Evolutionary conservation across 805 yeast genomes (phyloP), one percentile per base, ranked within the genome.

Genomic region (Candida xyloterini): DNA sequence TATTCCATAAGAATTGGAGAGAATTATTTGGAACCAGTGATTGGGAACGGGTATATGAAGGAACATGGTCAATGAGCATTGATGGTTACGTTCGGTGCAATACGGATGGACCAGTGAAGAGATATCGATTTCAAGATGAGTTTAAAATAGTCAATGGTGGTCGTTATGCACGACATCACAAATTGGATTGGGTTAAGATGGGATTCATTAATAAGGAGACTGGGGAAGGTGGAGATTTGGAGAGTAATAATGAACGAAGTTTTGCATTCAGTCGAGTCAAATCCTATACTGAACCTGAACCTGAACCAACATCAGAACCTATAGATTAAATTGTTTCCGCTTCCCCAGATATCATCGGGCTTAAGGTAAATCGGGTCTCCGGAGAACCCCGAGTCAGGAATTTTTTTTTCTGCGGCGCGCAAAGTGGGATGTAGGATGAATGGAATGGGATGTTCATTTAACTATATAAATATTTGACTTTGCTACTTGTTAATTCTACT

Each of bases 221-320:
- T 9, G 52, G 48, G 1, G 52, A 46, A 1, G 43, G 40, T 5
- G 55, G 59, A 5, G 38, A 39, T 2, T 76, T 87, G 51, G 69
- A 78, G 4, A 60, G 84, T 43, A 70, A 67, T 26, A 84, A 85
- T 48, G 97, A 90, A 56, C 83, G 81, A 51, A 79, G 89, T 10
- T 90, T 86, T 62, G 77, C 73, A 51, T 90, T 88, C 55, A 80
- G 84, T 44, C 66, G 84, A 33, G 91, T 83, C 16, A 27, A 14
- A 10, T 35, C 39, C 11, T 39, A 39, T 24, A 35, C 26, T 15
- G 28, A 30, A 15, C 34, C 15, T 15, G 36, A 31, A 20, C 15
- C 15, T 15, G 15, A 7, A 13, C 14, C 7, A 9, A 11, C 10
- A 20, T 30, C 15, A 18, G 36, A 31, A 20, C 15, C 11, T 15